These are phyloP conservation scores for Aspergillus fischeri DNA, from an alignment of 2,329 filamentous ascomycete species.

Conservation along the genomic window DNA sequence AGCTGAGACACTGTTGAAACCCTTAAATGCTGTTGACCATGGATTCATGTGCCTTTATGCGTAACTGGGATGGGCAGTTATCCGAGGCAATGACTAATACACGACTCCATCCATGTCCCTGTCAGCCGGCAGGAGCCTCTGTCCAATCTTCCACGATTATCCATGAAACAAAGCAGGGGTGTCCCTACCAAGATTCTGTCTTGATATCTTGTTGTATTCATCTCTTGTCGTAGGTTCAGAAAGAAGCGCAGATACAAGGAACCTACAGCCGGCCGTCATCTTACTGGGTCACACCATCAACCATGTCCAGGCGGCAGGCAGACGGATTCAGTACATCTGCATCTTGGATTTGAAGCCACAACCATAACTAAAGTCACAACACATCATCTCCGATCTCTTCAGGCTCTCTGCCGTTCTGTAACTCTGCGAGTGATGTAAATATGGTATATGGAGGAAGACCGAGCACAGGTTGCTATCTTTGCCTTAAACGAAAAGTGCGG, in stretches of 20 bases:
- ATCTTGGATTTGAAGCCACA: not conserved
- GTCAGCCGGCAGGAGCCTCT: not conserved
- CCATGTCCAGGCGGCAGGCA: conserved; percentile 10
- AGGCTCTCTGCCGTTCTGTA: not conserved
- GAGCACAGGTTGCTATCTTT: conserved; percentile 38
- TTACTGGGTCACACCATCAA: not conserved
- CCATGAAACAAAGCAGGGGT: not conserved
- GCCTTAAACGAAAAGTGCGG: conserved; percentile 39
- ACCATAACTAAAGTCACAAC: not conserved
- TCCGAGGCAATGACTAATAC: not conserved
- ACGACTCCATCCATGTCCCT: not conserved
- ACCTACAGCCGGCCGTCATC: not conserved
- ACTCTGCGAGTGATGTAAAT: conserved; percentile 3
- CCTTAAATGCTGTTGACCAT: not conserved
- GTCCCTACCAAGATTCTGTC: not conserved
- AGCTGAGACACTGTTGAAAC: not conserved
- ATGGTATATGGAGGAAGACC: conserved; percentile 42
- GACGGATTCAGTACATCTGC: conserved; percentile 3
- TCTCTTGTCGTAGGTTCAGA: not conserved
- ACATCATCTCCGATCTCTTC: not conserved
- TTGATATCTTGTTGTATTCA: not conserved
- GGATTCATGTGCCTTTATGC: not conserved
- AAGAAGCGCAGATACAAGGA: not conserved
- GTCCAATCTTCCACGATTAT: not conserved
- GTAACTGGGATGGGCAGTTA: not conserved